Evolutionary conservation across 768 basidiomycete species (phyloP), one percentile per base, ranked within the genome.

Genomic region (Lyophyllum shimeji): DNA sequence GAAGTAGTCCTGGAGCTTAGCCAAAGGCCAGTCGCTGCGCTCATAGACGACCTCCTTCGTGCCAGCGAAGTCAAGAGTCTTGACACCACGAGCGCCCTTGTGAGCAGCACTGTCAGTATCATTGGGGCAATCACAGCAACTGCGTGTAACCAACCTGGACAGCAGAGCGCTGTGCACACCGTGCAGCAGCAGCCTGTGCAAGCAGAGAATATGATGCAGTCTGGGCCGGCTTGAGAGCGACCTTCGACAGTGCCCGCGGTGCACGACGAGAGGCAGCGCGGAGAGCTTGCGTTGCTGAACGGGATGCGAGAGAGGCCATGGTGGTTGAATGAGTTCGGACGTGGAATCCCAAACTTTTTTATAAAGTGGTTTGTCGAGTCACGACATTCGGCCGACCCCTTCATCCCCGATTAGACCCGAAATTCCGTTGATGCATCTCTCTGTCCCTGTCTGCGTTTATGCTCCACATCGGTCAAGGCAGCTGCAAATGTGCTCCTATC

Each of bases 1-100:
- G 84, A 99, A 97, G 83, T 96, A 99, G 72, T 98, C 95, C 74
- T 98, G 96, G 69, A 99, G 87, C 78, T 93, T 98, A 59, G 93
- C 86, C 59, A 96, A 78, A 33, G 97, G 97, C 97, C 97, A 99
- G 83, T 99, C 97, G 64, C 82, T 83, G 61, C 93, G 92, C 78
- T 98, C 95, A 68, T 95, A 98, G 45, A 98, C 92, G 60, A 84
- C 83, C 78, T 98, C 95, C 69, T 94, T 83, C 57, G 89, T 87
- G 65, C 95, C 95, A 52, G 95, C 95, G 76, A 98, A 97, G 81
- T 96, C 89, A 66, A 98, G 90, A 50, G 94, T 95, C 79, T 98
- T 96, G 64, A 97, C 68, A 55, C 95, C 94, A 66, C 95, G 92
- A 60, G 73, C 72, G 37, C 81, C 77, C 82, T 87, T 51, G 1